Evolutionary conservation across 352 stramenopile species (phyloP).

Genomic region (Lagenidium giganteum): DNA sequence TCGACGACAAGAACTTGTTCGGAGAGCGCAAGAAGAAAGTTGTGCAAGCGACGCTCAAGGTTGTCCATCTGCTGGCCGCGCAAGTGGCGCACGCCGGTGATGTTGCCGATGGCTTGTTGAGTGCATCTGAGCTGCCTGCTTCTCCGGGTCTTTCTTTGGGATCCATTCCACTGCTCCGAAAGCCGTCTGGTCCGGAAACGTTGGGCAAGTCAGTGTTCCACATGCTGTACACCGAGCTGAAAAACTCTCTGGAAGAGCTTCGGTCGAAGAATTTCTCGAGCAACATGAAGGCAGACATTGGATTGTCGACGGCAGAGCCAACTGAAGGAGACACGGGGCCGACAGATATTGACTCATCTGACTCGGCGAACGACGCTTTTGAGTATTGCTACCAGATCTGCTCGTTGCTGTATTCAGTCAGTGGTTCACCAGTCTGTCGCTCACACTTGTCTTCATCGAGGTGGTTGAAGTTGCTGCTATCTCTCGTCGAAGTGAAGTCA

Average conservation of each 20-base stretch:
- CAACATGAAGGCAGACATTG: neutral
- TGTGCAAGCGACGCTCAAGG: slow-evolving; percentile 82
- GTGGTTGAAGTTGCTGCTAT: slow-evolving; percentile 79
- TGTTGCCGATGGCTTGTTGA: slow-evolving; percentile 48
- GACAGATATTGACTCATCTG: neutral
- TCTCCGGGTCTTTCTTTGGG: slow-evolving; percentile 44
- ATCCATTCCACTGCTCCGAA: slow-evolving; percentile 72
- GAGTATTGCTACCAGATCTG: slow-evolving; percentile 91
- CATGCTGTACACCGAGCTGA: slow-evolving; percentile 88
- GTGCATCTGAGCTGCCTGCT: slow-evolving; percentile 38
- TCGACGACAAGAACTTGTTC: slow-evolving; percentile 35
- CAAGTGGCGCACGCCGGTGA: slow-evolving; percentile 82
- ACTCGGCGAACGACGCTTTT: slow-evolving; percentile 42
- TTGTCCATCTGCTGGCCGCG: slow-evolving; percentile 83
- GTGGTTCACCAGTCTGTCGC: slow-evolving; percentile 70
- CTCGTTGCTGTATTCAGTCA: slow-evolving; percentile 83
- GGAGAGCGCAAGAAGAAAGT: slow-evolving; percentile 66
- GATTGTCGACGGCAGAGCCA: slow-evolving; percentile 9
- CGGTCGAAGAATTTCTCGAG: slow-evolving; percentile 4
- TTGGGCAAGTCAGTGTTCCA: slow-evolving; percentile 88
- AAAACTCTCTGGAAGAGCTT: slow-evolving; percentile 80
- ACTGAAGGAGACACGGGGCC: slow-evolving; percentile 25
- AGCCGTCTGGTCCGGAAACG: slow-evolving; percentile 83
- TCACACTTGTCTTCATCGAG: slow-evolving; percentile 80
- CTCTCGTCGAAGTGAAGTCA: slow-evolving; percentile 69